phyloP scores from a whole-genome alignment of 2,329 filamentous ascomycete species.

The Pezizomycotina sp. region DNA sequence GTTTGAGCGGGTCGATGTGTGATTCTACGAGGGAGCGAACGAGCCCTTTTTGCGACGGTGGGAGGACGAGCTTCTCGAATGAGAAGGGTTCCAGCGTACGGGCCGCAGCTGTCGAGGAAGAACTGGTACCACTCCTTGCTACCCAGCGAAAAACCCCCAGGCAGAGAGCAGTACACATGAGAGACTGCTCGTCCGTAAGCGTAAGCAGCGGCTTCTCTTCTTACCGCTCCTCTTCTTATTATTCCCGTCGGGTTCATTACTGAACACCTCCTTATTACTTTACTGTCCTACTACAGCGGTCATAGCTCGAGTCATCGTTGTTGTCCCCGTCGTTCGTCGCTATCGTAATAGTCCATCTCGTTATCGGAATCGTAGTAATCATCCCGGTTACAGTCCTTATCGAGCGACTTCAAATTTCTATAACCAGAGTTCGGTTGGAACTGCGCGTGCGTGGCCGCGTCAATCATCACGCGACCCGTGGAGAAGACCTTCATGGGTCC shows the following conservation, averaged over 20 bases:
- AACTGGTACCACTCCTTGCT: slow-evolving; percentile 16
- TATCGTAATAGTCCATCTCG: not conserved
- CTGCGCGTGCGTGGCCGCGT: slow-evolving; percentile 62
- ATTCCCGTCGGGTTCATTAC: too few species aligned
- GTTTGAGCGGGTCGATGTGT: slow-evolving; percentile 30
- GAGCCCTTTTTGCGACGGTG: slow-evolving; percentile 25
- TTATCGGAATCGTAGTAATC: slow-evolving; percentile 4
- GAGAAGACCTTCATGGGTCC: slow-evolving; percentile 63
- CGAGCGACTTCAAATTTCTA: not conserved
- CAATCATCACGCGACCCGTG: slow-evolving; percentile 76
- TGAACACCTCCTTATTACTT: too few species aligned
- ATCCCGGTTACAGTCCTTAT: slow-evolving; percentile 1
- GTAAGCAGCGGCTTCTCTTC: too few species aligned
- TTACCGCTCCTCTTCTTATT: too few species aligned
- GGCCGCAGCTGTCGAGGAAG: too few species aligned
- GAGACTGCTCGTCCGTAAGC: slow-evolving; percentile 11
- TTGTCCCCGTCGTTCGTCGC: slow-evolving; percentile 3
- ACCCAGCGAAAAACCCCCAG: slow-evolving; percentile 10
- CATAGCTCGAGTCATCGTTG: too few species aligned
- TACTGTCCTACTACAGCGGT: too few species aligned
- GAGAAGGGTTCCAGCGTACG: too few species aligned
- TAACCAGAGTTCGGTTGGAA: slow-evolving; percentile 53
- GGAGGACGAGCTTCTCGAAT: slow-evolving; percentile 27
- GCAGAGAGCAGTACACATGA: slow-evolving; percentile 7
- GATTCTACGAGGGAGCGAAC: slow-evolving; percentile 34